Conservation (phyloP, 441 rosid species). For the Populus hybrid region DNA sequence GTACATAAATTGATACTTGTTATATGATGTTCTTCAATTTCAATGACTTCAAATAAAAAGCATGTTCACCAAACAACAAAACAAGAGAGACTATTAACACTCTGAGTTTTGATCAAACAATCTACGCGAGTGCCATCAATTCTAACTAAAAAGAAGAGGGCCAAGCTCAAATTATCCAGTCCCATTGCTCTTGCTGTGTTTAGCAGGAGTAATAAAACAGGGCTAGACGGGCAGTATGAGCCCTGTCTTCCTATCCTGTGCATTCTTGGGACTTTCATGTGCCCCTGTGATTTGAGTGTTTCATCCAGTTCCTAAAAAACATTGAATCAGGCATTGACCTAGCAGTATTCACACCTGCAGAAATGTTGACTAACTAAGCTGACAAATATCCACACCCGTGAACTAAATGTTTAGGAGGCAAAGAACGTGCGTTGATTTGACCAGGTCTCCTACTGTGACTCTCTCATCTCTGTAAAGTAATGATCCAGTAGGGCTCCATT, state of each 20-base stretch:
- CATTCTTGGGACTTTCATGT: not conserved
- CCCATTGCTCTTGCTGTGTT: no score
- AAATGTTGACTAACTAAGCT: conserved; percentile 15
- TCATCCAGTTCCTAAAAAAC: not conserved
- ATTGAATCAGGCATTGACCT: not conserved
- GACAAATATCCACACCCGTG: conserved; percentile 7
- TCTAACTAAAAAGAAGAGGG: no score
- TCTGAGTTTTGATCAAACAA: no score
- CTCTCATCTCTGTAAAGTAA: not conserved
- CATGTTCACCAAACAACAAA: no score
- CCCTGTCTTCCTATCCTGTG: not conserved
- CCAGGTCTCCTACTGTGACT: conserved; percentile 10
- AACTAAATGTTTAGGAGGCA: not conserved
- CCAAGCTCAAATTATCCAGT: no score
- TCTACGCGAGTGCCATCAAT: not conserved
- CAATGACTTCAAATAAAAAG: no score
- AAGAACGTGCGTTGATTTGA: conserved; percentile 1
- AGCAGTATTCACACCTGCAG: conserved; percentile 2
- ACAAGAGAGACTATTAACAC: no score
- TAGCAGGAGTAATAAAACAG: not conserved
- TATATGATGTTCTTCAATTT: no score
- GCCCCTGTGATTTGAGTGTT: not conserved
- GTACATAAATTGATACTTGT: no score
- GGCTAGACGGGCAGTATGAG: no score
- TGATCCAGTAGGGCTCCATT: not conserved